A percentile compares a stretch with the other conserved stretches of the same genome.
phyloP scores from a whole-genome alignment of 202 grass and related monocot species.

The Eragrostis tef region DNA sequence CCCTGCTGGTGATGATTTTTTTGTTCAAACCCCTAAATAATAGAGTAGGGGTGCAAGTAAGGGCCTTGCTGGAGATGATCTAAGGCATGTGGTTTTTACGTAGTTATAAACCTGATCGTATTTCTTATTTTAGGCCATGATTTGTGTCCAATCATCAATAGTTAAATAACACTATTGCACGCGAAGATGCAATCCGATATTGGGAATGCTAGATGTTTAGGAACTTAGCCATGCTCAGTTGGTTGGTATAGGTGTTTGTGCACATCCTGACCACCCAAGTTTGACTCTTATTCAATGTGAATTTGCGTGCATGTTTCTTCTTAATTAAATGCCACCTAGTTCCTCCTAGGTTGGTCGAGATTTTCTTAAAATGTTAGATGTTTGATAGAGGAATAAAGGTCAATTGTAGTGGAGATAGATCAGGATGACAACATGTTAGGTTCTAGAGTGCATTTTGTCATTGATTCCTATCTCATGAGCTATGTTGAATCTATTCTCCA shows the following conservation, averaged over 20 bases:
- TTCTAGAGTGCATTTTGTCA: neutral
- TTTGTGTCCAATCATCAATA: neutral
- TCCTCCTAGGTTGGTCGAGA: too few relatives aligned
- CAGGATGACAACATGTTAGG: neutral
- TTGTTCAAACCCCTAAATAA: too few relatives aligned
- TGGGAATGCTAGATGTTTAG: too few relatives aligned
- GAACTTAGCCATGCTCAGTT: too few relatives aligned
- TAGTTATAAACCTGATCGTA: neutral
- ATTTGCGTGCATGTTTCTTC: too few relatives aligned
- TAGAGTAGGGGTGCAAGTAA: too few relatives aligned
- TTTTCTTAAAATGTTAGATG: neutral
- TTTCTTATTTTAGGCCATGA: conserved; percentile 20
- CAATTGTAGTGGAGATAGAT: neutral
- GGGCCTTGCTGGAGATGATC: too few relatives aligned
- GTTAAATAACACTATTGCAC: neutral
- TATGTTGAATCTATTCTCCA: neutral
- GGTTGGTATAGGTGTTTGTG: too few relatives aligned
- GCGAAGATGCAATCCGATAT: neutral
- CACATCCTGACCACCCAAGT: too few relatives aligned
- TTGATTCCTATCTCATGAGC: neutral
- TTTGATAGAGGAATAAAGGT: neutral
- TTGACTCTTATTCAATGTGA: too few relatives aligned
- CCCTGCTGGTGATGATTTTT: too few relatives aligned
- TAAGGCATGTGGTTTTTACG: conserved; percentile 5
- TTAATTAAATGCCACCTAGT: too few relatives aligned